Conservation (phyloP, 1,139 yeast species). For the Scheffersomyces insectosa region DNA sequence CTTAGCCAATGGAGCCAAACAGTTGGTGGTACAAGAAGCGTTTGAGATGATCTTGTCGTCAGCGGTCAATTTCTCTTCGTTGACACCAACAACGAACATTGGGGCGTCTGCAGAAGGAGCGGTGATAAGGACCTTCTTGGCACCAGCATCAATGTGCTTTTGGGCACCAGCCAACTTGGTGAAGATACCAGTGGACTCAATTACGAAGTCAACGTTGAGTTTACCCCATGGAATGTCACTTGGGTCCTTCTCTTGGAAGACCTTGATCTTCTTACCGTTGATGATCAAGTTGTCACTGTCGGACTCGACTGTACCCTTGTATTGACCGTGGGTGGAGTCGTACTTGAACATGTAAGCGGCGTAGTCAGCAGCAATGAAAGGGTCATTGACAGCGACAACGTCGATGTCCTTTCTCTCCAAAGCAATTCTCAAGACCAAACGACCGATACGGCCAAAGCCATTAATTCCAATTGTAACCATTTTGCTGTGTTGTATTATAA, state of each 20-base stretch:
- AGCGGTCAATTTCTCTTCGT: slow-evolving; percentile 18
- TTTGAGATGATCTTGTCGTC: slow-evolving; percentile 20
- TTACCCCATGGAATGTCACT: slow-evolving; percentile 23
- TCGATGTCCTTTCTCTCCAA: slow-evolving; percentile 20
- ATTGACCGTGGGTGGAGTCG: slow-evolving; percentile 24
- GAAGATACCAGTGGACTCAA: slow-evolving; percentile 25
- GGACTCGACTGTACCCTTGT: slow-evolving; percentile 16
- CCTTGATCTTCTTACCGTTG: slow-evolving; percentile 19
- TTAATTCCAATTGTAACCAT: slow-evolving; percentile 23
- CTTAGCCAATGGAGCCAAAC: slow-evolving; percentile 25
- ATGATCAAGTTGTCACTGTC: slow-evolving; percentile 18
- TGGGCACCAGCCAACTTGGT: slow-evolving; percentile 21
- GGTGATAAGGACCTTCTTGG: slow-evolving; percentile 24
- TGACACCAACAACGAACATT: slow-evolving; percentile 24
- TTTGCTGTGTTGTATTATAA: neutral
- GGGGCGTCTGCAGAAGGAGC: slow-evolving; percentile 25
- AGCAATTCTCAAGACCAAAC: slow-evolving; percentile 22
- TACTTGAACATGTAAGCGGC: slow-evolving; percentile 26
- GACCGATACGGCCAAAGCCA: slow-evolving; percentile 26
- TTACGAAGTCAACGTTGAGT: slow-evolving; percentile 21
- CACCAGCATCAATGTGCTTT: slow-evolving; percentile 24
- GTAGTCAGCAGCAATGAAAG: slow-evolving; percentile 23
- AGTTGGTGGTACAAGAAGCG: slow-evolving; percentile 26
- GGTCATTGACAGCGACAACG: slow-evolving; percentile 24
- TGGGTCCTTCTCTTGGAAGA: slow-evolving; percentile 22